Base-by-base conservation (phyloP, 2,329 filamentous ascomycete species). In the Trichocomaceae sp. region DNA sequence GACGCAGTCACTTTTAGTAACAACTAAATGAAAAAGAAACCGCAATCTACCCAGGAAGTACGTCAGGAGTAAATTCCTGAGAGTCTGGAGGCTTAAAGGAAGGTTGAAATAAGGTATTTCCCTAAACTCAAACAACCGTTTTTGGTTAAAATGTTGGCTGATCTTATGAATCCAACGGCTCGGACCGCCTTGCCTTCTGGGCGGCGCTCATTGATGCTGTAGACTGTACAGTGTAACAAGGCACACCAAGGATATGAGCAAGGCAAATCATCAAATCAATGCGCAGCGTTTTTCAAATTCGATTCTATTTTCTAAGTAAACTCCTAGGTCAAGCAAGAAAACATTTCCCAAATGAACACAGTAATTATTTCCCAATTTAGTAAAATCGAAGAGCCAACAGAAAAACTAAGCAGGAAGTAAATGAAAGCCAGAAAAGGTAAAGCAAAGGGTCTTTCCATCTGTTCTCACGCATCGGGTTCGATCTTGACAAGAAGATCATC, bases 401-500 rank as follows among this genome's bases (percentile, higher is more conserved):
- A 8, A 47, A 49, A 22, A 39, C 15, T 46, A n/a, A 46, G 37
- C 7, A 17, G 1, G 22, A 15, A 5, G 3, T 29, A 26, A 33
- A 41, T 9, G 8, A 46, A 13, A 44, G 1, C 2, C 15, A 23
- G 46, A n/a, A 9, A 17, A 46, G 37, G 19, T 1, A 47, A 12
- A 47, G 37, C 9, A 13, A 6, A 29, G 23, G 2, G 6, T 13
- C 15, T 12, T 6, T 26, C 13, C 22, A 39, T 2, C 12, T 17
- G 15, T 31, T 23, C 35, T 50, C 41, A 47, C 17, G 42, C 53
- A 51, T 42, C 39, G n/a, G 49, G 2, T 52, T 69, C 63, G 23
- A 52, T 45, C 46, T 68, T 68, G 37, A 67, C 59, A 7, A 59
- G 49, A 13, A 60, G 47, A 37, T 63, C 58, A 17, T 50, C 19